Conservation (phyloP, 2,329 filamentous ascomycete species). For the Neobulgaria alba region DNA sequence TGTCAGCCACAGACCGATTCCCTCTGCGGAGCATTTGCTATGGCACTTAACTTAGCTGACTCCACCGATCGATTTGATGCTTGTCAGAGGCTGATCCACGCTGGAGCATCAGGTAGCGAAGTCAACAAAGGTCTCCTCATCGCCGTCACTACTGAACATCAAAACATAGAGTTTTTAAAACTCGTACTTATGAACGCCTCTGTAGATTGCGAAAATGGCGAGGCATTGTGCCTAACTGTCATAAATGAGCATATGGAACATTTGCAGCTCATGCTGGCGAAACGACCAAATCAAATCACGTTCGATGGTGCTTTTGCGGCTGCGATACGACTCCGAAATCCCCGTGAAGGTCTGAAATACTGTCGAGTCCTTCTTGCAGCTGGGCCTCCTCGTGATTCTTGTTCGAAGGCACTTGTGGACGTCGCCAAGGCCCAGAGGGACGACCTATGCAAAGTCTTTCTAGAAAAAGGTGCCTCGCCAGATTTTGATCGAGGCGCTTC, state of each 20-base stretch:
- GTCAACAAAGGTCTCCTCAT: constrained; percentile 13
- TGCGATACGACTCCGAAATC: constrained; percentile 9
- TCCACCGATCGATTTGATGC: constrained; percentile 7
- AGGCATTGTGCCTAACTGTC: constrained; percentile 11
- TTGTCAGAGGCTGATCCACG: constrained; percentile 12
- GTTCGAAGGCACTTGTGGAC: constrained; percentile 10
- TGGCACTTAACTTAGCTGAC: constrained; percentile 4
- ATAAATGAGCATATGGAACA: constrained; percentile 7
- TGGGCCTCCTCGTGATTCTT: constrained; percentile 6
- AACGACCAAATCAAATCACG: constrained; percentile 6
- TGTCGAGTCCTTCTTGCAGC: constrained; percentile 11
- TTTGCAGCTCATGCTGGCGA: constrained; percentile 10
- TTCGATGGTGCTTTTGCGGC: constrained; percentile 11
- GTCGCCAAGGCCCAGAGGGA: constrained; percentile 8
- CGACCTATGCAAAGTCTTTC: constrained; percentile 9
- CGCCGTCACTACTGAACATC: constrained; percentile 7
- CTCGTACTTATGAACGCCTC: constrained; percentile 9
- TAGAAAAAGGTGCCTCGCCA: constrained; percentile 10
- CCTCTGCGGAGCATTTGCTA: constrained; percentile 9
- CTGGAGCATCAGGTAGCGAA: constrained; percentile 12
- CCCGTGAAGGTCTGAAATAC: constrained; percentile 11
- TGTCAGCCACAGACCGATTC: constrained; percentile 7
- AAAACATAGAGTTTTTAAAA: constrained; percentile 12
- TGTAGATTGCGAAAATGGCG: constrained; percentile 11
- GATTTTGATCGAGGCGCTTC: constrained; percentile 10